Percentiles rank a stretch among this genome's conserved stretches.
phyloP scores from a whole-genome alignment of 2,329 filamentous ascomycete species.

The Scorias spongiosa region DNA sequence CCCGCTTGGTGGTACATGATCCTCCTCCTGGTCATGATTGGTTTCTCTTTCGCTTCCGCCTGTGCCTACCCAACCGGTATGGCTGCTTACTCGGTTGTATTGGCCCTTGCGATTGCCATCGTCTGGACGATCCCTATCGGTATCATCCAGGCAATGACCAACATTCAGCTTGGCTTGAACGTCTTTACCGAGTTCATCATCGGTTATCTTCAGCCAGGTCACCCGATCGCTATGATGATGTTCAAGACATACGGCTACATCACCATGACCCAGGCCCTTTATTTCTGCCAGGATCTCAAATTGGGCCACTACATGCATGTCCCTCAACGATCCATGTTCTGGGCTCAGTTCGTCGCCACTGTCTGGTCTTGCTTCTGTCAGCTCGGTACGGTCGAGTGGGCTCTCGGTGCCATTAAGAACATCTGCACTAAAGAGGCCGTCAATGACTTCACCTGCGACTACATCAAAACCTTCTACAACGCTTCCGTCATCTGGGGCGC shows the following conservation, averaged over 20 bases:
- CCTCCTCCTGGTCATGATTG: slow-evolving; percentile 8
- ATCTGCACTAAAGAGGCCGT: slow-evolving; percentile 69
- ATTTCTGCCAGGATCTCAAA: slow-evolving; percentile 77
- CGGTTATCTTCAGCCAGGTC: slow-evolving; percentile 66
- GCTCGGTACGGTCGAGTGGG: slow-evolving; percentile 78
- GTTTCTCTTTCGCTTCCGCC: slow-evolving; percentile 7
- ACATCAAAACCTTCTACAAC: slow-evolving; percentile 80
- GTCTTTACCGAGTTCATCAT: slow-evolving; percentile 43
- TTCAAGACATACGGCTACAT: slow-evolving; percentile 77
- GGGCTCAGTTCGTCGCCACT: slow-evolving; percentile 63
- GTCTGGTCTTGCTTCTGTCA: slow-evolving; percentile 66
- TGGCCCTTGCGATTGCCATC: slow-evolving; percentile 62
- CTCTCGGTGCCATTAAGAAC: slow-evolving; percentile 61
- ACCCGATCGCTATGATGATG: slow-evolving; percentile 83
- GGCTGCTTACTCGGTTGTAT: slow-evolving; percentile 70
- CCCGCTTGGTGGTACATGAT: slow-evolving; percentile 59
- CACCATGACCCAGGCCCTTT: slow-evolving; percentile 52
- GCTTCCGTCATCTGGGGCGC: slow-evolving; percentile 72
- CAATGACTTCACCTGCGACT: slow-evolving; percentile 76
- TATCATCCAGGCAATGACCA: slow-evolving; percentile 85
- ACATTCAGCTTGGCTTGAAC: slow-evolving; percentile 25
- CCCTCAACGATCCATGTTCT: slow-evolving; percentile 61
- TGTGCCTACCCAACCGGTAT: slow-evolving; percentile 57
- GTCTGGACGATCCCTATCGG: slow-evolving; percentile 79
- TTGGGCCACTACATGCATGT: slow-evolving; percentile 83